Conservation (phyloP, 1,284 basidiomycete species). For the Ganoderma meredithae region DNA sequence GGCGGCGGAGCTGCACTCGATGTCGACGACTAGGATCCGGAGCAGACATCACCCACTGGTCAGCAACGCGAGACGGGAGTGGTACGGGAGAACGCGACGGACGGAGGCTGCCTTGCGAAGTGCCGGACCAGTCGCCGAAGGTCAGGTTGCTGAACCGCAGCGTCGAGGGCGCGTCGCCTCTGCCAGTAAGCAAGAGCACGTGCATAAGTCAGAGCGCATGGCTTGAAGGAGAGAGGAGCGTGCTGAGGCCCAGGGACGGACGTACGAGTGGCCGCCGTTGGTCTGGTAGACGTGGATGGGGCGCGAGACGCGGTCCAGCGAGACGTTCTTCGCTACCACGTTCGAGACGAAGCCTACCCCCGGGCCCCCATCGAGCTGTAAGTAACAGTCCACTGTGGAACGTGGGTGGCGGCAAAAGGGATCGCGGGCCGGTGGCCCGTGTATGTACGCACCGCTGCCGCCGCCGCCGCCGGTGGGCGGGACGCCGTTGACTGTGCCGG, state of each 20-base stretch:
- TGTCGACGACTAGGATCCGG: constrained; percentile 52
- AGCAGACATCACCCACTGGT: neutral
- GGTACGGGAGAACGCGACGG: constrained; percentile 28
- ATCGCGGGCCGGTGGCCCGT: neutral
- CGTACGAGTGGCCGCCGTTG: constrained; percentile 57
- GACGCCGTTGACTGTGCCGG: constrained; percentile 56
- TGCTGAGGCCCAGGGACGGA: constrained; percentile 4
- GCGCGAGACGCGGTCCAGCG: constrained; percentile 53
- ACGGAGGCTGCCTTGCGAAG: constrained; percentile 52
- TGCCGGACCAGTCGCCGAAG: constrained; percentile 58
- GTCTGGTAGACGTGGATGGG: constrained; percentile 62
- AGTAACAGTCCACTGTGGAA: neutral
- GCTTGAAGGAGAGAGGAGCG: too few relatives aligned
- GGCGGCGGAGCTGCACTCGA: constrained; percentile 59
- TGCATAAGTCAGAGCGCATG: too few relatives aligned
- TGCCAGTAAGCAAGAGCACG: constrained; percentile 27
- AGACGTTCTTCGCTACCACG: constrained; percentile 53
- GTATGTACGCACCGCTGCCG: constrained; percentile 53
- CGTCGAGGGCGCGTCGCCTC: constrained; percentile 55
- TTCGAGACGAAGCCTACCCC: constrained; percentile 58
- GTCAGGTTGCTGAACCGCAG: constrained; percentile 57
- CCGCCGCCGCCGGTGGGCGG: constrained; percentile 73
- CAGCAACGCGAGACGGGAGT: neutral
- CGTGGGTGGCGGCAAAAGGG: neutral
- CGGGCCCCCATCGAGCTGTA: too few relatives aligned